Percentiles rank a stretch among this genome's conserved stretches.
phyloP scores from a whole-genome alignment of 768 basidiomycete genomes.

The Pisolithus albus region DNA sequence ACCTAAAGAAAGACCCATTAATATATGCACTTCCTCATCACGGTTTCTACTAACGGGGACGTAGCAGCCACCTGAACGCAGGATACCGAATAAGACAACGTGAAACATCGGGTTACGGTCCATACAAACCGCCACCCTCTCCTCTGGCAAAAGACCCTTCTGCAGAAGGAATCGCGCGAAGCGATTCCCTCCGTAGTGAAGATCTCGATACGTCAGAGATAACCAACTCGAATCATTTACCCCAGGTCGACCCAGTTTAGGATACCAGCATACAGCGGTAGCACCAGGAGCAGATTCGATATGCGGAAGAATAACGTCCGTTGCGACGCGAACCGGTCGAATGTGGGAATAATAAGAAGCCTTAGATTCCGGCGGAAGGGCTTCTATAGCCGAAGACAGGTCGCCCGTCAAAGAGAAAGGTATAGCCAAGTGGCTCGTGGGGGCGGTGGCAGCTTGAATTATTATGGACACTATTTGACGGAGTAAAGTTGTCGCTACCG shows the following conservation, averaged over 20 bases:
- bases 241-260: conserved; percentile 4
- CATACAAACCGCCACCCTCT: conserved; percentile 42
- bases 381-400: conserved; percentile 15
- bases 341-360: conserved; percentile 12
- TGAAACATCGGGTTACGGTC: conserved; percentile 38
- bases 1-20: conserved; percentile 29
- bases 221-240: conserved; percentile 1
- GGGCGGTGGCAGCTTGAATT: conserved; percentile 1
- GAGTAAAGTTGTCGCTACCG: conserved; percentile 11
- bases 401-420: conserved; percentile 7
- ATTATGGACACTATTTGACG: conserved; percentile 12
- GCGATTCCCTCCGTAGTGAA: conserved; percentile 33
- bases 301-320: conserved; percentile 20
- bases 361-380: conserved; percentile 7
- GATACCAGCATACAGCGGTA: conserved; percentile 19
- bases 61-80: conserved; percentile 46
- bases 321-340: conserved; percentile 13
- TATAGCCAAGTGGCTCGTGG: conserved; percentile 4
- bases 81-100: conserved; percentile 35
- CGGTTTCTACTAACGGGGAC: conserved; percentile 35
- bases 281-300: conserved; percentile 9
- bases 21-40: neutral
- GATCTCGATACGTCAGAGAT: conserved; percentile 26
- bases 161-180: conserved; percentile 37
- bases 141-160: conserved; percentile 30